Evolutionary conservation across 169 alveolate genomes (phyloP).

Genomic region (Plasmodium coatneyi): DNA sequence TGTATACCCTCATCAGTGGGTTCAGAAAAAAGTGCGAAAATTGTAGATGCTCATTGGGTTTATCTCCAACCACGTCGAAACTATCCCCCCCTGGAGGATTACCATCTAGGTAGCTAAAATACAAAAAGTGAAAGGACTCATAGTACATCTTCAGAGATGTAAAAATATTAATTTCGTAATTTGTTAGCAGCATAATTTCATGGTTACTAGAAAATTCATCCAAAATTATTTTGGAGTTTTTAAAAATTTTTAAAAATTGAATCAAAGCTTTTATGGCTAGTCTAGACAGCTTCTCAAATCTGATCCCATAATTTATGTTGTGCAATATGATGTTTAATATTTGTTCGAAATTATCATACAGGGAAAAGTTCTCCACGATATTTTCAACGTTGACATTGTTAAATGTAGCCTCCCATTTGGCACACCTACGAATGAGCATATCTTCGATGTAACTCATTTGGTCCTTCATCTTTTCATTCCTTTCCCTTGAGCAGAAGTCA

Average conservation of each 20-base stretch:
- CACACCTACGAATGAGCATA: not conserved
- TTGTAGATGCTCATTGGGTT: conserved; percentile 2
- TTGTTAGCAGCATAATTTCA: conserved; percentile 46
- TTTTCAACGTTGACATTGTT: not conserved
- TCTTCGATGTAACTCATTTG: conserved; percentile 26
- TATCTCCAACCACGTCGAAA: not conserved
- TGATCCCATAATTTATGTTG: conserved; percentile 58
- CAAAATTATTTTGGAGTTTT: conserved; percentile 54
- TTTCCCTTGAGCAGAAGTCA: not conserved
- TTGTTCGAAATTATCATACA: conserved; percentile 56
- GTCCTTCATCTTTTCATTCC: not conserved
- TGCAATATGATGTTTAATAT: conserved; percentile 40
- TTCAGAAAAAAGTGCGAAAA: conserved; percentile 62
- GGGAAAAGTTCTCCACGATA: conserved; percentile 36
- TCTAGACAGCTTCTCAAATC: conserved; percentile 35
- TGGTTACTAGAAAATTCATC: conserved; percentile 49
- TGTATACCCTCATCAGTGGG: conserved; percentile 55
- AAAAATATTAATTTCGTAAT: conserved; percentile 73
- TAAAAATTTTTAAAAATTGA: conserved; percentile 32
- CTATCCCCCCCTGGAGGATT: not conserved
- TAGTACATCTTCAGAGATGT: conserved; percentile 56
- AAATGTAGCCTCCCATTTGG: not conserved
- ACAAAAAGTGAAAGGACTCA: conserved; percentile 63
- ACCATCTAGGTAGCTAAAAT: conserved; percentile 23
- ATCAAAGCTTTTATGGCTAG: conserved; percentile 45